A percentile compares a stretch with the other conserved stretches of the same genome.
These are phyloP conservation scores for Arachnopeziza araneosa DNA, from an alignment of 2,329 filamentous ascomycete species.

Conservation along the genomic window DNA sequence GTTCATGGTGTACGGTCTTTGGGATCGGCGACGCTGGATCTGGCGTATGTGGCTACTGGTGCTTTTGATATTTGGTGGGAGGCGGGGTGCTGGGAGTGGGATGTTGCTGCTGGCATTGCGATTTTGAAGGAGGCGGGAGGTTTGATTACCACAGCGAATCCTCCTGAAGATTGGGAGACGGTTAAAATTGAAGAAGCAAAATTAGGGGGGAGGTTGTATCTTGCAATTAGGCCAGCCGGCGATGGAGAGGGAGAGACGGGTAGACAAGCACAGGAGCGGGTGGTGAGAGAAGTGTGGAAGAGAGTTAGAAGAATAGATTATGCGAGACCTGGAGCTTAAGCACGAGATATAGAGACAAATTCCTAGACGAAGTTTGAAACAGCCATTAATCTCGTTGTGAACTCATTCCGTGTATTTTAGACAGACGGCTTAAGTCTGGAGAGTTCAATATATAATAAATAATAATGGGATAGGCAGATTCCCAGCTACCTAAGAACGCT, in stretches of 20 bases:
- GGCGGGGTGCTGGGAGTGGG: conserved; percentile 78
- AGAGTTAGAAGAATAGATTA: conserved; percentile 64
- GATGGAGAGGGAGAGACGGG: conserved; percentile 55
- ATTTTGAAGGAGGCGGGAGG: conserved; percentile 70
- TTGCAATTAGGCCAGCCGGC: conserved; percentile 67
- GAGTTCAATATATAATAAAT: background rate
- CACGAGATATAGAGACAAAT: background rate
- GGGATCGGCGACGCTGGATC: conserved; percentile 65
- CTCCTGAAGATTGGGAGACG: conserved; percentile 51
- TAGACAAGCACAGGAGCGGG: conserved; percentile 61
- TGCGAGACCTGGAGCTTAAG: conserved; percentile 51
- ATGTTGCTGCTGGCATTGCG: conserved; percentile 70
- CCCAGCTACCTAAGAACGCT: background rate
- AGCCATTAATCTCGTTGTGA: background rate
- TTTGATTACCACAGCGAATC: conserved; percentile 67
- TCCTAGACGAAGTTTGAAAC: background rate
- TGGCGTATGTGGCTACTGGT: conserved; percentile 71
- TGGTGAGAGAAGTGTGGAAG: conserved; percentile 68
- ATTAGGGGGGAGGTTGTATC: conserved; percentile 63
- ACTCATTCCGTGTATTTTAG: background rate
- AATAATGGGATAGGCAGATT: background rate
- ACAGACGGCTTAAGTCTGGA: background rate
- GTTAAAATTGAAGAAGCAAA: conserved; percentile 53
- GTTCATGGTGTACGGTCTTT: conserved; percentile 70
- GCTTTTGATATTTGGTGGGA: conserved; percentile 80